Evolutionary conservation across 2,329 filamentous ascomycete species (phyloP).

Genomic region (Aspergillus ibericus): DNA sequence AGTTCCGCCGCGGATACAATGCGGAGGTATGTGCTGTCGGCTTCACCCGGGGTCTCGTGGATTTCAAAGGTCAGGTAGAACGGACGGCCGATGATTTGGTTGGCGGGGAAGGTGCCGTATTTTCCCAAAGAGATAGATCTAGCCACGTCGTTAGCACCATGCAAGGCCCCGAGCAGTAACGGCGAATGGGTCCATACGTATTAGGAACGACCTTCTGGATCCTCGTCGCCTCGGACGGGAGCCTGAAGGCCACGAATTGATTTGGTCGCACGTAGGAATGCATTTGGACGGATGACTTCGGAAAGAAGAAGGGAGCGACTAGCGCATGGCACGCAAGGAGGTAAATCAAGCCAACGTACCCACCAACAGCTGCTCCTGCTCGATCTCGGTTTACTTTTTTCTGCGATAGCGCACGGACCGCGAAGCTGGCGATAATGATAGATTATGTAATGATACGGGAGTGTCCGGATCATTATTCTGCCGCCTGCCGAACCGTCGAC

Average conservation of each 20-base stretch:
- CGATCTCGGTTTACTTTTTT: conserved; percentile 13
- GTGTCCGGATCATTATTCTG: conserved; percentile 4
- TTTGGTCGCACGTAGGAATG: conserved; percentile 41
- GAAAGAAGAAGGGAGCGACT: neutral
- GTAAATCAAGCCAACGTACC: neutral
- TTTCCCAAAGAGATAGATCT: conserved; percentile 88
- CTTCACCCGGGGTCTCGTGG: conserved; percentile 66
- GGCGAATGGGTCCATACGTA: conserved; percentile 53
- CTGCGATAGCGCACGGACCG: conserved; percentile 24
- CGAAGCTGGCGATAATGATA: conserved; percentile 10
- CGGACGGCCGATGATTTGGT: conserved; percentile 85
- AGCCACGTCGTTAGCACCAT: conserved; percentile 13
- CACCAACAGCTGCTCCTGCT: neutral
- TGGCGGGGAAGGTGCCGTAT: conserved; percentile 86
- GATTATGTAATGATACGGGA: conserved; percentile 8
- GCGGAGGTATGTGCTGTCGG: conserved; percentile 66
- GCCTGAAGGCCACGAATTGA: conserved; percentile 37
- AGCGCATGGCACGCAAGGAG: neutral
- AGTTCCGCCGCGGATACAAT: conserved; percentile 79
- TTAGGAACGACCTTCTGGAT: conserved; percentile 62
- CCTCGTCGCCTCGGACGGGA: conserved; percentile 58
- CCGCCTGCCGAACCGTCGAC: neutral
- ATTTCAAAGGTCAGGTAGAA: conserved; percentile 92
- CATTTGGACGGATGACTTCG: conserved; percentile 26
- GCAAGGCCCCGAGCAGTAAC: conserved; percentile 3